Conservation (phyloP, 306 rosid species). For the Hylodesmum podocarpum region DNA sequence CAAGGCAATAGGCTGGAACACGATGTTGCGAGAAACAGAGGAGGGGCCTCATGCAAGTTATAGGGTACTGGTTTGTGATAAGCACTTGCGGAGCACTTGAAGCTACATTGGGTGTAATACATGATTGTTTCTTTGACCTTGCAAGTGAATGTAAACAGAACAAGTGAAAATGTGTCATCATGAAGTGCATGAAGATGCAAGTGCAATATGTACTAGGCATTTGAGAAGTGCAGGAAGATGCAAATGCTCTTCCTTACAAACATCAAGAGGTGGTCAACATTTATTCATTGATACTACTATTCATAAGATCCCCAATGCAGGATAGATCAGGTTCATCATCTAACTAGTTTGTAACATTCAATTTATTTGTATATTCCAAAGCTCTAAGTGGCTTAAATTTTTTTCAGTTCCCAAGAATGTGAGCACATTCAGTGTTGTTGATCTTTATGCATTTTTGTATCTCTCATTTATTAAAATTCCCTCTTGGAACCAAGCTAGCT, state of each 20-base stretch:
- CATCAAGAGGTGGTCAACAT: neutral
- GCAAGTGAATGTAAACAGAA: neutral
- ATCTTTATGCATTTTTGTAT: neutral
- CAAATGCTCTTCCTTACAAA: constrained; percentile 12
- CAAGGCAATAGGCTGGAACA: constrained; percentile 84
- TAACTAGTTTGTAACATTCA: constrained; percentile 37
- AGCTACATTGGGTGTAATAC: constrained; percentile 14
- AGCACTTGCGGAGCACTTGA: constrained; percentile 66
- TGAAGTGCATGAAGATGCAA: constrained; percentile 22
- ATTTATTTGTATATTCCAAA: constrained; percentile 34
- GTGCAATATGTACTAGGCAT: constrained; percentile 13
- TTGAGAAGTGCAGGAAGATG: neutral
- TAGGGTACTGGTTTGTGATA: constrained; percentile 75
- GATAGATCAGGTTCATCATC: constrained; percentile 11
- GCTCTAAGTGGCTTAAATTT: neutral
- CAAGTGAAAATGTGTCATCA: constrained; percentile 18
- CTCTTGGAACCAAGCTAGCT: neutral
- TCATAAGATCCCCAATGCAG: neutral
- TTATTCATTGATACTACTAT: neutral
- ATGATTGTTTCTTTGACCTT: constrained; percentile 5
- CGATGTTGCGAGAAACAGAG: constrained; percentile 63
- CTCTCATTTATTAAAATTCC: neutral
- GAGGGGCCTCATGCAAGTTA: constrained; percentile 95
- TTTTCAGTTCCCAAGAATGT: neutral
- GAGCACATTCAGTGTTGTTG: neutral